Evolutionary conservation across 805 yeast genomes (phyloP).

Genomic region (Yamadazyma takamatsuzukensis): DNA sequence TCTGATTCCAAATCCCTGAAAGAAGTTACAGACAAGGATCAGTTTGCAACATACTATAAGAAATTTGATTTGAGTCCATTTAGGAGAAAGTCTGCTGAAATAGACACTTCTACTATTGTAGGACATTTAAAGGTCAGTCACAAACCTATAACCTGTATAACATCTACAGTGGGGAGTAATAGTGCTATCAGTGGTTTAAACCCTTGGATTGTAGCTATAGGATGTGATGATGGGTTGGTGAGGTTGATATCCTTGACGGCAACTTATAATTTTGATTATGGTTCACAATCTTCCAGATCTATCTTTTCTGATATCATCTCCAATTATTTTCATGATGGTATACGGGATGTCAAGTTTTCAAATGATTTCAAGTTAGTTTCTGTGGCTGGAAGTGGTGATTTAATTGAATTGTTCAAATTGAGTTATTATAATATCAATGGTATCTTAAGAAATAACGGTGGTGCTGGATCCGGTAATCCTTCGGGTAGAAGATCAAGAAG

Average conservation of each 20-base stretch:
- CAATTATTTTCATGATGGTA: constrained; percentile 62
- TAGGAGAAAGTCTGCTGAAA: constrained; percentile 3
- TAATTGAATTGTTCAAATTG: constrained; percentile 38
- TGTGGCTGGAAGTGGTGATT: constrained; percentile 54
- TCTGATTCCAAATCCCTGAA: constrained; percentile 12
- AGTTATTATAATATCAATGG: constrained; percentile 40
- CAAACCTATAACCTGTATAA: constrained; percentile 50
- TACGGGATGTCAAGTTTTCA: constrained; percentile 47
- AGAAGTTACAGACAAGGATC: constrained; percentile 22
- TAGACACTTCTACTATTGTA: constrained; percentile 18
- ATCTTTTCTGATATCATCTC: constrained; percentile 52
- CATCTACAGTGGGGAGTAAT: constrained; percentile 22
- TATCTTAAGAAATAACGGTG: constrained; percentile 17
- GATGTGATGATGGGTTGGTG: constrained; percentile 63
- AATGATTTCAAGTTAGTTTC: constrained; percentile 45
- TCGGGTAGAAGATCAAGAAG: constrained; percentile 34
- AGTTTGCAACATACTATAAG: constrained; percentile 32
- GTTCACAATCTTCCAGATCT: constrained; percentile 18
- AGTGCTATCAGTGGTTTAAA: constrained; percentile 16
- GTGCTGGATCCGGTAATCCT: neutral
- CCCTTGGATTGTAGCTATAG: constrained; percentile 48
- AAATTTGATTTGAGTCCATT: constrained; percentile 34
- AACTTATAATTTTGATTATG: constrained; percentile 26
- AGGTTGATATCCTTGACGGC: constrained; percentile 50
- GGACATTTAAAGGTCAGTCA: constrained; percentile 64